phyloP scores from a whole-genome alignment of 495 filamentous ascomycete genomes.

The Neurospora discreta region DNA sequence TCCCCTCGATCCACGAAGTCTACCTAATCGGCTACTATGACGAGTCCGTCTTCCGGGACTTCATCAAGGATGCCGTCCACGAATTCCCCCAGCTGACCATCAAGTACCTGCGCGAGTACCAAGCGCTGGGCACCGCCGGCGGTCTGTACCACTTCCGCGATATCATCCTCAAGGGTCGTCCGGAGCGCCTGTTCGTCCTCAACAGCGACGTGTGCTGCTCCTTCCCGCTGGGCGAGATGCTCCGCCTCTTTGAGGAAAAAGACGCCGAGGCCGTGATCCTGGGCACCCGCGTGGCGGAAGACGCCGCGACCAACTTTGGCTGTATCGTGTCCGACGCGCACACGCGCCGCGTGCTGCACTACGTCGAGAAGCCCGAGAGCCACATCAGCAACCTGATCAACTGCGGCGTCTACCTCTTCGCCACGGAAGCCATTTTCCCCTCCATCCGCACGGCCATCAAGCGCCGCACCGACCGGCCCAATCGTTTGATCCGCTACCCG shows the following conservation, averaged over 20 bases:
- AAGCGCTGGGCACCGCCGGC: constrained; percentile 88
- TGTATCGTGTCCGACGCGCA: constrained; percentile 95
- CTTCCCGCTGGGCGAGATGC: constrained; percentile 93
- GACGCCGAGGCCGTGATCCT: constrained; percentile 96
- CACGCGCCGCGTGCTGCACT: constrained; percentile 93
- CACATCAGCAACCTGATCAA: constrained; percentile 99
- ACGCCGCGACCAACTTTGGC: constrained; percentile 89
- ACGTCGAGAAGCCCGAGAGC: constrained; percentile 98
- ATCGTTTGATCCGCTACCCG: constrained; percentile 83
- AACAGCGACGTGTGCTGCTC: constrained; percentile 99
- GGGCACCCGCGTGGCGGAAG: constrained; percentile 84
- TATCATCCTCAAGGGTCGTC: constrained; percentile 91
- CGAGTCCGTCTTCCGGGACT: constrained; percentile 90
- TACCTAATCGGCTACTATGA: constrained; percentile 99
- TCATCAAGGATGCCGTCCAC: constrained; percentile 79
- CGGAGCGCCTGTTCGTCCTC: constrained; percentile 90
- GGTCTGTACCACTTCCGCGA: constrained; percentile 99
- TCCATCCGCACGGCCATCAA: constrained; percentile 93
- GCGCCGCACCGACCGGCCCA: constrained; percentile 78
- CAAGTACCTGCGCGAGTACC: constrained; percentile 96
- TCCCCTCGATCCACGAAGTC: constrained; percentile 88
- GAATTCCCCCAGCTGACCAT: constrained; percentile 85
- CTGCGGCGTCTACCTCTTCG: constrained; percentile 97
- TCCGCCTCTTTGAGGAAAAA: constrained; percentile 84
- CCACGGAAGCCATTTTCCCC: constrained; percentile 91